Conservation (phyloP, 2,329 filamentous ascomycete genomes). For the Seiridium unicorne region DNA sequence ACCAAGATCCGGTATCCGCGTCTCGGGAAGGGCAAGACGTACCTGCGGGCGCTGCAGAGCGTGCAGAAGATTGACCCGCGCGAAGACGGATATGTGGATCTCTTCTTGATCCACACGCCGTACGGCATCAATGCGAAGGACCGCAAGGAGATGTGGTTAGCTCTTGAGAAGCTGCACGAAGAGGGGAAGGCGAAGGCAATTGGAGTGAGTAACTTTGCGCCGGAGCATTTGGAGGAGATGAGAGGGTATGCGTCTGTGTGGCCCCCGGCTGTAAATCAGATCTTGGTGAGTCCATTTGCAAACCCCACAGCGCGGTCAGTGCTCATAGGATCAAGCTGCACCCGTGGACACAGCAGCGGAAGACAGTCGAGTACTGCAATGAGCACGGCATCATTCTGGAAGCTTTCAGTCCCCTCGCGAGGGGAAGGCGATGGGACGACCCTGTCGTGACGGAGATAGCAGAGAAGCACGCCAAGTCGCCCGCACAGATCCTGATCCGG, state of each 20-base stretch:
- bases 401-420: slow-evolving; percentile 53
- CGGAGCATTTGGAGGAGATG: slow-evolving; percentile 67
- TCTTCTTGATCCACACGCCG: slow-evolving; percentile 60
- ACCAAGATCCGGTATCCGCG: slow-evolving; percentile 53
- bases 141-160: slow-evolving; percentile 63
- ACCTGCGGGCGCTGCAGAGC: slow-evolving; percentile 58
- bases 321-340: slow-evolving; percentile 52
- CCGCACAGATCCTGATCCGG: slow-evolving; percentile 66
- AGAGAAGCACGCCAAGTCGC: slow-evolving; percentile 56
- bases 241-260: slow-evolving; percentile 62
- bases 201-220: slow-evolving; percentile 64
- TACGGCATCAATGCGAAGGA: slow-evolving; percentile 45
- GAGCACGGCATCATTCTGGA: slow-evolving; percentile 49
- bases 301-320: not conserved
- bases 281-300: slow-evolving; percentile 51
- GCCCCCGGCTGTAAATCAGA: slow-evolving; percentile 58
- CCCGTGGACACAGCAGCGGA: slow-evolving; percentile 62
- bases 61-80: slow-evolving; percentile 47
- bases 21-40: slow-evolving; percentile 39
- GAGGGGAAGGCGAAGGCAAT: slow-evolving; percentile 64
- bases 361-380: slow-evolving; percentile 57
- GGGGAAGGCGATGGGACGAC: slow-evolving; percentile 62
- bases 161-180: slow-evolving; percentile 58
- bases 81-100: not conserved
- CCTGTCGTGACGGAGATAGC: slow-evolving; percentile 54